Base-by-base conservation (phyloP, 2,329 filamentous ascomycete species). In the Fusarium sp. region DNA sequence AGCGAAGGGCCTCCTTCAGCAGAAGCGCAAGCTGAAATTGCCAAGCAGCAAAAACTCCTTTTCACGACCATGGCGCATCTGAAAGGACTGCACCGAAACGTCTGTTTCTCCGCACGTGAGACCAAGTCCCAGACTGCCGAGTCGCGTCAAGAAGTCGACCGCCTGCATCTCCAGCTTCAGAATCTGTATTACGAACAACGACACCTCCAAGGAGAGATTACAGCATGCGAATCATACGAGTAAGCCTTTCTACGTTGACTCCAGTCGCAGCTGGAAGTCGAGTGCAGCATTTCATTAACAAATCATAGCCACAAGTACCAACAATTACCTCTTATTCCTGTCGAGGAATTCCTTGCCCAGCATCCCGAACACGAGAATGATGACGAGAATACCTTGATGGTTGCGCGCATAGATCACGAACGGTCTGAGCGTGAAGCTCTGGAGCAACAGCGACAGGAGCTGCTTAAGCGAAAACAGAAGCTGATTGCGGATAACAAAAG, bases 181-280 rank as follows among this genome's bases (percentile, higher is more conserved):
- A 99, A 99, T 80, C 85, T 99, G 13, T 97, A 96, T 82, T 99
- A 99, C 80, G 96, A 99, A 83, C 95, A 98, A 84, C 88, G 94
- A 62, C 95, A 98, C 82, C 85, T 99, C 62, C 91, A 93, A 73
- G 94, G 94, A 55, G 96, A 99, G 83, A 98, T 99, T 70, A 87
- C 90, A 2, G 94, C 94, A 14, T 98, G 96, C 82, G 94, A 98
- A 80, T 93, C 92, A 58, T 98, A 97, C 78, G 94, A 98, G 94
- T 97, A 85, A 71, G 93, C 89, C 7, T 24, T 54, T 24, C 14
- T 20, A 26, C 35, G 17, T 18, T 24, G 20, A n/a, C 28, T n/a
- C 31, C 22, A 42, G 24, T 54, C 41, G 55, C 24, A 28, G 22
- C n/a, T 45, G 11, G 36, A 22, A 35, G 17, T 38, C 28, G 38